phyloP scores from a whole-genome alignment of 1,284 basidiomycete genomes.

The Pisolithus thermaeus region DNA sequence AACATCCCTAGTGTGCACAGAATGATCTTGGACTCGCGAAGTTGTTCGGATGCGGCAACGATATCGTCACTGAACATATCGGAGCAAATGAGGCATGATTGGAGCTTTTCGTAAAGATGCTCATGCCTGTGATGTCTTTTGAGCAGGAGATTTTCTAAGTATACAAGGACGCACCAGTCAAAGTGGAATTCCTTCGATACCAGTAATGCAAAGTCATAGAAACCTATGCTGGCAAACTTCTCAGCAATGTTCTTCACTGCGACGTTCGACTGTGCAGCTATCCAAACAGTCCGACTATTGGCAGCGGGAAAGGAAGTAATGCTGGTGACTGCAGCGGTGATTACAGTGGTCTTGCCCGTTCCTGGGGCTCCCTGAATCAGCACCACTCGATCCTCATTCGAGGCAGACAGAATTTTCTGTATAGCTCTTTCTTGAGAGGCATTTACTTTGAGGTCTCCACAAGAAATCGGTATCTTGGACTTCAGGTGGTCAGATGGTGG shows the following conservation, averaged over 20 bases:
- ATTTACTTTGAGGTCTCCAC: constrained; percentile 25
- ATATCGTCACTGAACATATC: constrained; percentile 31
- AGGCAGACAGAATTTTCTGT: constrained; percentile 28
- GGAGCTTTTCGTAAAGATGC: constrained; percentile 51
- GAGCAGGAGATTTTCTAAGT: background rate
- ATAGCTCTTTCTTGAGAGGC: constrained; percentile 37
- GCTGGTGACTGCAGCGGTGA: constrained; percentile 44
- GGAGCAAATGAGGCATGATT: constrained; percentile 45
- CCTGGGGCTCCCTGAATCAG: constrained; percentile 56
- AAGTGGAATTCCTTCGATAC: constrained; percentile 40
- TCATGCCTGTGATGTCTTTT: constrained; percentile 53
- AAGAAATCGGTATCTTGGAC: constrained; percentile 2
- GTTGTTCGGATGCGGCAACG: constrained; percentile 14
- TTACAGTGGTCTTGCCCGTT: constrained; percentile 33
- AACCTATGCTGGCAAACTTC: constrained; percentile 33
- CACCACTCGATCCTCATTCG: constrained; percentile 38
- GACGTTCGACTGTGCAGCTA: constrained; percentile 65
- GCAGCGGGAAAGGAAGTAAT: constrained; percentile 15
- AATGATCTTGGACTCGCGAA: constrained; percentile 47
- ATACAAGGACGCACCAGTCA: constrained; percentile 49
- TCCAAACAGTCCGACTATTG: constrained; percentile 43
- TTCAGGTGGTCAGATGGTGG: background rate
- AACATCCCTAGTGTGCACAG: constrained; percentile 50
- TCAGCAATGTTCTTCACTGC: constrained; percentile 53
- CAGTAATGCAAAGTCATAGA: constrained; percentile 35